phyloP scores from a whole-genome alignment of 768 basidiomycete genomes.

The Hypholoma fasciculare region DNA sequence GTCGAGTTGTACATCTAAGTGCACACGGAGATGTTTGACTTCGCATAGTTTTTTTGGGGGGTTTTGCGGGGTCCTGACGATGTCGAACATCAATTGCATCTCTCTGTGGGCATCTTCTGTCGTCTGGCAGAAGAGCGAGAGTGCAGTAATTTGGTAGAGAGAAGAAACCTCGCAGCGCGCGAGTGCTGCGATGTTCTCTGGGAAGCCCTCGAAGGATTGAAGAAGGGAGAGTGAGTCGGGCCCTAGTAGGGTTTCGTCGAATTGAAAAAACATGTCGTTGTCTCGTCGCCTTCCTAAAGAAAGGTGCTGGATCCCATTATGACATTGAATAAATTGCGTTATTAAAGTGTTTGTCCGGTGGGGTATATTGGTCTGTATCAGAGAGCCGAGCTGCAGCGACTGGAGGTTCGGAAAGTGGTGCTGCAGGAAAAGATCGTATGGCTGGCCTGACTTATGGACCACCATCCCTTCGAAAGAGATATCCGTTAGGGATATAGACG shows the following conservation, averaged over 20 bases:
- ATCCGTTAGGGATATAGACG: conserved; percentile 9
- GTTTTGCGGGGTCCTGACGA: background rate
- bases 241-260: conserved; percentile 5
- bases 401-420: conserved; percentile 12
- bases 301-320: conserved; percentile 10
- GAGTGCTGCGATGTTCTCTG: conserved; percentile 13
- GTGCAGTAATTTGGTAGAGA: conserved; percentile 3
- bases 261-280: conserved; percentile 14
- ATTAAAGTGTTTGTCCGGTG: conserved; percentile 5
- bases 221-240: conserved; percentile 11
- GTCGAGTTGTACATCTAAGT: conserved; percentile 2
- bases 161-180: conserved; percentile 1
- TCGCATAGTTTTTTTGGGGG: background rate
- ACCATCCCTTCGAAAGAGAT: conserved; percentile 17
- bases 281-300: conserved; percentile 11
- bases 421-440: conserved; percentile 11
- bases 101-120: background rate
- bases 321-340: conserved; percentile 14
- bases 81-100: conserved; percentile 5
- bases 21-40: conserved; percentile 9
- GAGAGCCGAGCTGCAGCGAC: conserved; percentile 13
- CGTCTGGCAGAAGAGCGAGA: conserved; percentile 11
- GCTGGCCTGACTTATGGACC: background rate
- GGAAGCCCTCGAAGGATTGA: conserved; percentile 19
- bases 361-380: conserved; percentile 6